A percentile compares a stretch with the other conserved stretches of the same genome.
Conservation (phyloP, 306 rosid species). For the Begonia peltatifolia region DNA sequence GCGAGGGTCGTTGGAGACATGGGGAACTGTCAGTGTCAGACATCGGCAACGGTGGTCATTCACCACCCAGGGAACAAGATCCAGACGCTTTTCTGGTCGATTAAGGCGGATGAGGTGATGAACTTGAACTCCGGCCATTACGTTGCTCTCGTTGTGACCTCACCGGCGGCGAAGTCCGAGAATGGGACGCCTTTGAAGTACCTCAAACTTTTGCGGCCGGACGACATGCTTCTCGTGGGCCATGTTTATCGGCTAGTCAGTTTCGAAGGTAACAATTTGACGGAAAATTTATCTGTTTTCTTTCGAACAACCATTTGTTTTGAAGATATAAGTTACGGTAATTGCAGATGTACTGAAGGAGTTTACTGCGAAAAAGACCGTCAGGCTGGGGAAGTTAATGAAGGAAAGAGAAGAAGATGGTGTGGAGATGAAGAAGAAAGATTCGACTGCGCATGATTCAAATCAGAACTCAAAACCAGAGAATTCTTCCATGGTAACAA, state of each 20-base stretch:
- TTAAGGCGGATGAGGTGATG: slow-evolving; percentile 66
- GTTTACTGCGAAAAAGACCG: slow-evolving; percentile 70
- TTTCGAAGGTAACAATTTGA: slow-evolving; percentile 48
- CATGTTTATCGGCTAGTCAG: slow-evolving; percentile 73
- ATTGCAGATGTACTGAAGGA: slow-evolving; percentile 73
- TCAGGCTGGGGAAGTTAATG: slow-evolving; percentile 61
- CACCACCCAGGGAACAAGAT: slow-evolving; percentile 58
- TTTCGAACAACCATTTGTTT: too few species aligned
- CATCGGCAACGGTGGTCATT: slow-evolving; percentile 76
- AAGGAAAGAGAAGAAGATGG: slow-evolving; percentile 38
- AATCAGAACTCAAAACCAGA: slow-evolving; percentile 17
- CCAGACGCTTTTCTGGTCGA: slow-evolving; percentile 71
- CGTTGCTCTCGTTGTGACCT: slow-evolving; percentile 49
- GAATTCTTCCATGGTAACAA: slow-evolving; percentile 21
- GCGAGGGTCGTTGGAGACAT: slow-evolving; percentile 6
- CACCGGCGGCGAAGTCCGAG: slow-evolving; percentile 32
- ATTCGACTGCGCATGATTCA: slow-evolving; percentile 17
- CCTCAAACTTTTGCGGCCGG: slow-evolving; percentile 83
- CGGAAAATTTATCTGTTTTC: too few species aligned
- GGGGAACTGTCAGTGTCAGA: slow-evolving; percentile 97
- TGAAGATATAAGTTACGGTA: too few species aligned
- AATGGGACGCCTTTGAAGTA: slow-evolving; percentile 49
- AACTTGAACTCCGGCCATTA: slow-evolving; percentile 68
- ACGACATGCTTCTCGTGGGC: slow-evolving; percentile 68
- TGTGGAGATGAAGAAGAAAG: slow-evolving; percentile 28